phyloP scores from a whole-genome alignment of 768 basidiomycete genomes.

The Suillus cothurnatus region DNA sequence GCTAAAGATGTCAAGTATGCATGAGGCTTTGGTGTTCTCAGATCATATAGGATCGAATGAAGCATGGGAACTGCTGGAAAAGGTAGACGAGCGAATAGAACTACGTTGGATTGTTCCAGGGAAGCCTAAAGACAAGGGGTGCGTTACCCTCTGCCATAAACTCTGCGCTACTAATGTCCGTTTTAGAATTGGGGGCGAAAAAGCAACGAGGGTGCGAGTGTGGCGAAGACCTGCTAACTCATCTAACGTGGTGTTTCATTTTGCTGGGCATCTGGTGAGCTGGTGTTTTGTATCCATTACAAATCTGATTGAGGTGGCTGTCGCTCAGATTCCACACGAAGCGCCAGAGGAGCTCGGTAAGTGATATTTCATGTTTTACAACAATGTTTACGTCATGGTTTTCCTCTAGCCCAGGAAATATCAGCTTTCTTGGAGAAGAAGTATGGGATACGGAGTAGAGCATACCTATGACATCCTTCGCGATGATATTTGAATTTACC shows the following conservation, averaged over 20 bases:
- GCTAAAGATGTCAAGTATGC: slow-evolving; percentile 68
- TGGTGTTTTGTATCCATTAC: slow-evolving; percentile 3
- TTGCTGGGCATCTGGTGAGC: slow-evolving; percentile 30
- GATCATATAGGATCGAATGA: slow-evolving; percentile 37
- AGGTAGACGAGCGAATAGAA: slow-evolving; percentile 27
- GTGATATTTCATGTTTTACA: neutral
- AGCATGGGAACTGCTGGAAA: slow-evolving; percentile 29
- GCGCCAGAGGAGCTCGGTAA: slow-evolving; percentile 33
- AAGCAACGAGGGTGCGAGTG: slow-evolving; percentile 22
- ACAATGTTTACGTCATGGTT: neutral
- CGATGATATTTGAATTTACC: neutral
- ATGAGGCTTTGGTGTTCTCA: slow-evolving; percentile 64
- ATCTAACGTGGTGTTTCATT: slow-evolving; percentile 30
- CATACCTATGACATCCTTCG: neutral
- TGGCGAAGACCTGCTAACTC: slow-evolving; percentile 34
- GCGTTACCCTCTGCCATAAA: neutral
- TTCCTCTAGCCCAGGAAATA: neutral
- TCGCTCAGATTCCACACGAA: slow-evolving; percentile 29
- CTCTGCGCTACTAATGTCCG: neutral
- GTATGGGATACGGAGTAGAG: neutral
- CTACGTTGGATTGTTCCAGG: slow-evolving; percentile 33
- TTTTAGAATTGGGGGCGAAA: slow-evolving; percentile 18
- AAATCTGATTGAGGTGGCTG: neutral
- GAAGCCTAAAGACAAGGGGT: slow-evolving; percentile 16
- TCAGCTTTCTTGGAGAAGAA: neutral